These are phyloP conservation scores for Cylindrotheca closterium DNA, from an alignment of 108 stramenopile species.

Conservation along the genomic window DNA sequence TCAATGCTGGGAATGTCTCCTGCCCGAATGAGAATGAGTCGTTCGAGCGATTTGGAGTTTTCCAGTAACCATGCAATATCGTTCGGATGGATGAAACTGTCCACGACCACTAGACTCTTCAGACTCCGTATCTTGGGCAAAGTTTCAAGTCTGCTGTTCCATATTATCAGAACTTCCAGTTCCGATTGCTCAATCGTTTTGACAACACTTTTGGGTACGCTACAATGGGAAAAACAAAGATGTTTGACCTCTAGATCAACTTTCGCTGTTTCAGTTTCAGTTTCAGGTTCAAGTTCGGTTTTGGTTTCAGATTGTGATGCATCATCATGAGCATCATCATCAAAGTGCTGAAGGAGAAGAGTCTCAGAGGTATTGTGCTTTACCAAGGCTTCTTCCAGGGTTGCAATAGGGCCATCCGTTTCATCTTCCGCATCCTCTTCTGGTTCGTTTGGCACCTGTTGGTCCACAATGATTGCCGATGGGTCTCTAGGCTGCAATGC, in stretches of 20 bases:
- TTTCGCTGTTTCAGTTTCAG: not conserved
- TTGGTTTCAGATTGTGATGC: no score
- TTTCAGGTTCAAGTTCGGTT: not conserved
- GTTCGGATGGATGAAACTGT: constrained; percentile 1
- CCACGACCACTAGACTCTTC: constrained; percentile 6
- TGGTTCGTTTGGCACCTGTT: no score
- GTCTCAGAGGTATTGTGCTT: not conserved
- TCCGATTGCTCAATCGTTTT: not conserved
- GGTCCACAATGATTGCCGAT: not conserved
- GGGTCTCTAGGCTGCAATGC: constrained; percentile 3
- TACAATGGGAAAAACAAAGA: constrained; percentile 8
- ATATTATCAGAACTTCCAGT: constrained; percentile 8
- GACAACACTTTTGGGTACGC: not conserved
- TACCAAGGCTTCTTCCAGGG: not conserved
- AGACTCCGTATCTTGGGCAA: not conserved
- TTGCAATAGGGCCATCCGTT: not conserved
- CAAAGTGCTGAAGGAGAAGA: constrained; percentile 2
- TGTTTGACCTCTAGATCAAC: not conserved
- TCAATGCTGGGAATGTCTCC: not conserved
- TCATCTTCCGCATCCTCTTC: not conserved
- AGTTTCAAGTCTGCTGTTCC: constrained; percentile 1
- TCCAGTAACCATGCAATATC: not conserved
- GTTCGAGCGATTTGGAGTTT: not conserved
- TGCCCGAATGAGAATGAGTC: constrained; percentile 5
- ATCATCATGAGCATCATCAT: not conserved